Evolutionary conservation across 176 grass and related monocot genomes (phyloP), one percentile per base, ranked within the genome.

Genomic region (Guadua angustifolia): DNA sequence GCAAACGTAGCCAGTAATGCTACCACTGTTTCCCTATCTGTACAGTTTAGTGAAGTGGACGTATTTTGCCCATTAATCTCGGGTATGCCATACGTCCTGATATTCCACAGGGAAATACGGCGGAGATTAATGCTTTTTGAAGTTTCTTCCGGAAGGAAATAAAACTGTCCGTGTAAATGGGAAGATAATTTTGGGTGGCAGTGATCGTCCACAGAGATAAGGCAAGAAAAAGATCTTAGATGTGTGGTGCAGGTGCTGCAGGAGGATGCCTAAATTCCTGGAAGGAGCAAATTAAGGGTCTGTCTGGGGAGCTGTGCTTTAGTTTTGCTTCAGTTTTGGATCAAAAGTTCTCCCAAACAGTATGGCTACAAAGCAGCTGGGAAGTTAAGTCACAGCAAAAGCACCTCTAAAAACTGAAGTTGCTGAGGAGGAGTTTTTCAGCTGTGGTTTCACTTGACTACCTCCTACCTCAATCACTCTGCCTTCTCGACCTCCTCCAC

Each of bases 201-300:
- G 46, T 60, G 58, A 26, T 52, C 32, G 18, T 17, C 78, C 5
- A 32, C 53, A 45, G 15, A 67, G 44, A 65, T 74, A 72, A 84
- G 25, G 29, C 15, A 57, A 45, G 8, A 25, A 36, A 24, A 29
- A 56, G 16, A 26, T 26, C 22, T 15, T 36, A 29, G 17, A 5
- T 56, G 25, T 29, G 35, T 36, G 73, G 26, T 38, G 40, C 51
- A 42, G 2, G 35, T 36, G 73, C 26, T 38, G 40, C 51, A 42
- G 2, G 4, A 12, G 45, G 10, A 40, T 1, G 7, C 45, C 47
- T 69, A 57, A 56, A 57, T 81, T n/a, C 2, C 49, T 39, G 52
- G 15, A 49, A 7, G 6, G 6, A 21, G 47, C 24, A 74, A 2
- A n/a, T n/a, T n/a, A n/a, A n/a, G n/a, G n/a, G n/a, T n/a, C n/a